These are phyloP conservation scores for Sesbania bispinosa DNA, from an alignment of 306 rosid genomes.

Conservation along the genomic window DNA sequence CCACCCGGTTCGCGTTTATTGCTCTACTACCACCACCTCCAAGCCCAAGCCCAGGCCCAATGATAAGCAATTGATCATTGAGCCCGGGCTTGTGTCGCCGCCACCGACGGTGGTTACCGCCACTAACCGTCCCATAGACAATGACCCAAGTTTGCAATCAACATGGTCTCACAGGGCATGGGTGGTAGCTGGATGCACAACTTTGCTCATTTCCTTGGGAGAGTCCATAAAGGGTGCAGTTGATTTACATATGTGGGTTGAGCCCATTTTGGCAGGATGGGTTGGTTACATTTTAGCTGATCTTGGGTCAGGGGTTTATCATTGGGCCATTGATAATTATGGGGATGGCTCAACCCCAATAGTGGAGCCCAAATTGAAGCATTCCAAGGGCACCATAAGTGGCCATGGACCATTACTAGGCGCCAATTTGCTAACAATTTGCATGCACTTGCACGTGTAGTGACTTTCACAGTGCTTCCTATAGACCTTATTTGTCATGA, in stretches of 20 bases:
- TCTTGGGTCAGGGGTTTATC: slow-evolving; percentile 86
- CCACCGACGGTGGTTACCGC: background rate
- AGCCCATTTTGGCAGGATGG: slow-evolving; percentile 34
- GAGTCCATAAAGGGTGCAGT: slow-evolving; percentile 37
- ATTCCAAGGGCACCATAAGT: slow-evolving; percentile 88
- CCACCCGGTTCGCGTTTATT: slow-evolving; percentile 11
- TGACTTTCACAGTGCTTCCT: slow-evolving; percentile 66
- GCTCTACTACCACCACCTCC: slow-evolving; percentile 35
- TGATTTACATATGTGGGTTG: slow-evolving; percentile 26
- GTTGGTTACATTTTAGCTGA: slow-evolving; percentile 77
- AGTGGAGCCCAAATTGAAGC: slow-evolving; percentile 77
- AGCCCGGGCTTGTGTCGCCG: slow-evolving; percentile 5
- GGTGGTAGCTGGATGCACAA: slow-evolving; percentile 50
- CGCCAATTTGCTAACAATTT: slow-evolving; percentile 87
- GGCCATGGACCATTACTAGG: slow-evolving; percentile 84
- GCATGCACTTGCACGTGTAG: slow-evolving; percentile 62
- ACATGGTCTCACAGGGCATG: slow-evolving; percentile 87
- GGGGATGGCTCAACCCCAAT: slow-evolving; percentile 61
- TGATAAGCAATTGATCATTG: slow-evolving; percentile 23
- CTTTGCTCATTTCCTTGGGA: slow-evolving; percentile 32
- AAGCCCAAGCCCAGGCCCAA: slow-evolving; percentile 23
- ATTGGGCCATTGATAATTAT: slow-evolving; percentile 87
- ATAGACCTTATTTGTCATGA: slow-evolving; percentile 50
- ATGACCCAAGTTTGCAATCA: slow-evolving; percentile 59
- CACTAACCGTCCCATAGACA: slow-evolving; percentile 20